Evolutionary conservation across 345 rosid genomes (phyloP).

Genomic region (Hibiscus syriacus): DNA sequence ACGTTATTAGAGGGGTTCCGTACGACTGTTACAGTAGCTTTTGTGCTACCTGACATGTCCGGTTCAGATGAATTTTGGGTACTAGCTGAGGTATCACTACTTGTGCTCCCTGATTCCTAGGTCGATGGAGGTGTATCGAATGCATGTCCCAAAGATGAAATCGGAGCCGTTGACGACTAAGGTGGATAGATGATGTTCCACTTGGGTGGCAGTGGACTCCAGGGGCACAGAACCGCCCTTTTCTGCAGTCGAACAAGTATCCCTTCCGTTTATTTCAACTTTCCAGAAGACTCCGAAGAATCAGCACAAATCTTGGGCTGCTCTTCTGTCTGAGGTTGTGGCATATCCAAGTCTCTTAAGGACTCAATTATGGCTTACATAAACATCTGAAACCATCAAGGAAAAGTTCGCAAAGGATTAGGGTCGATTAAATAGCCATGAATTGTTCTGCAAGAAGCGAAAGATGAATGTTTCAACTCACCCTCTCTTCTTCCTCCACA

Average conservation of each 20-base stretch:
- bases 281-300: slow-evolving; percentile 22
- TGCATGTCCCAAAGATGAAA: slow-evolving; percentile 14
- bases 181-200: slow-evolving; percentile 18
- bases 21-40: slow-evolving; percentile 68
- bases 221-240: slow-evolving; percentile 23
- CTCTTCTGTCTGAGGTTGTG: slow-evolving; percentile 23
- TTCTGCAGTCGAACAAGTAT: slow-evolving; percentile 21
- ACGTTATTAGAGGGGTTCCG: slow-evolving; percentile 55
- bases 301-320: slow-evolving; percentile 19
- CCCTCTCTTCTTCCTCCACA: slow-evolving; percentile 85
- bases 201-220: slow-evolving; percentile 33
- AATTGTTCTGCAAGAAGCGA: background rate
- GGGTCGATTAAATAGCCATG: background rate
- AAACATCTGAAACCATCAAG: slow-evolving; percentile 53
- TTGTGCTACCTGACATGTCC: slow-evolving; percentile 65
- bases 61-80: slow-evolving; percentile 30
- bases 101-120: slow-evolving; percentile 25
- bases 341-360: slow-evolving; percentile 50
- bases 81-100: slow-evolving; percentile 25
- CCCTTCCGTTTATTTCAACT: slow-evolving; percentile 12
- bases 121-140: slow-evolving; percentile 18
- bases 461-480: slow-evolving; percentile 17
- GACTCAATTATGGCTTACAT: slow-evolving; percentile 78
- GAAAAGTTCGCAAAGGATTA: background rate
- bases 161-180: slow-evolving; percentile 15